Percentiles rank a stretch among this genome's conserved stretches.
Conservation (phyloP, 169 alveolate genomes). For the Eimeria sp. region DNA sequence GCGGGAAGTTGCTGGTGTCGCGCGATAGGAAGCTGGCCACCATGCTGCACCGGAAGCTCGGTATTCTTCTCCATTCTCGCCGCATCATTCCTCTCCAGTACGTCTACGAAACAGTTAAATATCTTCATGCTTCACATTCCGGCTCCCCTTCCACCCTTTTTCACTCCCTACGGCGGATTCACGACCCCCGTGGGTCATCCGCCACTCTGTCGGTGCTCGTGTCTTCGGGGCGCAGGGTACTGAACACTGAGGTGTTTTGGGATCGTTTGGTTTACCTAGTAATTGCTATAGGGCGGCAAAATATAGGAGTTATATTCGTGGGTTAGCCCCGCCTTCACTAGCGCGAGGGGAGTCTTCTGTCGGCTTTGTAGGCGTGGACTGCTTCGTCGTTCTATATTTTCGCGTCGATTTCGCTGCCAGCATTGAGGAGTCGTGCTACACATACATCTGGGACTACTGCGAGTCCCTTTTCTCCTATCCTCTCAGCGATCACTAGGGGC, state of each 20-base stretch:
- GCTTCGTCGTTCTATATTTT: not conserved
- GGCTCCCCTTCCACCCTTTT: not conserved
- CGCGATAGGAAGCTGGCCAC: conserved; percentile 72
- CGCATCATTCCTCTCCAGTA: not conserved
- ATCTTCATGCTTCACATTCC: not conserved
- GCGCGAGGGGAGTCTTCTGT: not conserved
- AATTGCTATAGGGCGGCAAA: not conserved
- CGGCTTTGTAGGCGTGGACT: conserved; percentile 24
- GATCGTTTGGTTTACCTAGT: not conserved
- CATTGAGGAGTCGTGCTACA: not conserved
- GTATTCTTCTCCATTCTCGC: conserved; percentile 8
- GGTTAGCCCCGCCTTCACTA: conserved; percentile 3
- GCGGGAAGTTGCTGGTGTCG: conserved; percentile 63
- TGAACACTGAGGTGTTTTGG: conserved; percentile 20
- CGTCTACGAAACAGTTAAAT: not conserved
- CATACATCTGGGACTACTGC: not conserved
- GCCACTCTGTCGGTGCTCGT: conserved; percentile 19
- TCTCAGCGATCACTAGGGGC: not conserved
- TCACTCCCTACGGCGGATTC: not conserved
- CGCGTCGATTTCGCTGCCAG: not conserved
- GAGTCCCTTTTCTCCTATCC: not conserved
- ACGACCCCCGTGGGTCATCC: conserved; percentile 64
- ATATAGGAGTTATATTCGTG: conserved; percentile 24
- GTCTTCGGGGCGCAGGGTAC: conserved; percentile 29
- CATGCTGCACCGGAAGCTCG: conserved; percentile 7